Percentiles rank a stretch among this genome's conserved stretches.
phyloP scores from a whole-genome alignment of 2,329 filamentous ascomycete species.

The Penicillium glabrum region DNA sequence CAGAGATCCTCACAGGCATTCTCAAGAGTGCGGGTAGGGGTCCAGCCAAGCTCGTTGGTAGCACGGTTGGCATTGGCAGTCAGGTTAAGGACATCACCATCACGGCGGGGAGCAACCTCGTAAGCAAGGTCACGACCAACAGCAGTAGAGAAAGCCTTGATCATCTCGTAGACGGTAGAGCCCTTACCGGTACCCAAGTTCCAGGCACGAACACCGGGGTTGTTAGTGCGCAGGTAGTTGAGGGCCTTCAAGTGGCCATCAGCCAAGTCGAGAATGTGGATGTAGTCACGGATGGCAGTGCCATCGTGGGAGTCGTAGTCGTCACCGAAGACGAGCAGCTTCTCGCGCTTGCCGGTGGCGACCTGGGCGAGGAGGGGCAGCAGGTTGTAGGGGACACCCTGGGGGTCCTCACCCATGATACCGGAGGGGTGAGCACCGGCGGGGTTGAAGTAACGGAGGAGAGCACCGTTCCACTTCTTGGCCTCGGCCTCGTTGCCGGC shows the following conservation, averaged over 20 bases:
- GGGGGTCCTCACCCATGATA: constrained; percentile 97
- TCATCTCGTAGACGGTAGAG: constrained; percentile 95
- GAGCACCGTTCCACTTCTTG: constrained; percentile 86
- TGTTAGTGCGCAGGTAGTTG: constrained; percentile 55
- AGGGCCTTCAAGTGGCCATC: constrained; percentile 65
- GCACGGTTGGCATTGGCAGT: constrained; percentile 88
- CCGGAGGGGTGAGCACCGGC: constrained; percentile 91
- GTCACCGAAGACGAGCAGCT: constrained; percentile 90
- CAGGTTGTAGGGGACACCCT: constrained; percentile 93
- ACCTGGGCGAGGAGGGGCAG: constrained; percentile 93
- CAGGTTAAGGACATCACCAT: constrained; percentile 89
- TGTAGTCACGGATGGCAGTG: constrained; percentile 74
- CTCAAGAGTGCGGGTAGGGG: constrained; percentile 85
- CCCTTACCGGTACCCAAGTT: constrained; percentile 94
- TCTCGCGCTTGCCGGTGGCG: constrained; percentile 89
- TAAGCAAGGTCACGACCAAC: constrained; percentile 86
- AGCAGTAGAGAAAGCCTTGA: constrained; percentile 86
- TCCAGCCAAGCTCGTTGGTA: constrained; percentile 88
- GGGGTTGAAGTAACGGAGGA: constrained; percentile 97
- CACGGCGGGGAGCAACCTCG: constrained; percentile 76
- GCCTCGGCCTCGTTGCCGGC: constrained; percentile 66
- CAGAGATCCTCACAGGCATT: constrained; percentile 92
- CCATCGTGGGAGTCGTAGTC: constrained; percentile 68
- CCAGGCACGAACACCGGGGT: constrained; percentile 89
- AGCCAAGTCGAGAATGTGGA: constrained; percentile 52